Evolutionary conservation across 106 monocot species (phyloP).

Genomic region (Xerophyta viscosa): DNA sequence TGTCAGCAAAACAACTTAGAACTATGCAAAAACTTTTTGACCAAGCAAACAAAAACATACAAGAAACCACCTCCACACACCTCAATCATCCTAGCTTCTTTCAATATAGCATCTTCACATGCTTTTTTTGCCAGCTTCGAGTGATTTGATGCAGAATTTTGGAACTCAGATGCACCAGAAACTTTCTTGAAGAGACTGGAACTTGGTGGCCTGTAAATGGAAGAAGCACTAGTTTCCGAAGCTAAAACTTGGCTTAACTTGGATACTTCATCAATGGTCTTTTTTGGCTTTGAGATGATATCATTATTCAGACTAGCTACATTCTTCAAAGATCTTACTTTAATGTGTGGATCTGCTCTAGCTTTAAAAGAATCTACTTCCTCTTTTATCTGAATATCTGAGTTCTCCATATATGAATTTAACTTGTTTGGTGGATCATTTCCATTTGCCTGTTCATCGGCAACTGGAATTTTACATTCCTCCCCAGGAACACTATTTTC

Average conservation of each 20-base stretch:
- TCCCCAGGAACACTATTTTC: conserved; percentile 4
- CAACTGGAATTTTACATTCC: conserved; percentile 12
- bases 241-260: conserved; percentile 8
- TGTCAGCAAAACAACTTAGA: conserved; percentile 22
- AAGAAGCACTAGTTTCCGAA: neutral
- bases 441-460: conserved; percentile 11
- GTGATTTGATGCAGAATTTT: conserved; percentile 16
- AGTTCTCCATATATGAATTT: conserved; percentile 12
- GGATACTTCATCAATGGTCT: conserved; percentile 15
- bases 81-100: conserved; percentile 76
- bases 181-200: conserved; percentile 5
- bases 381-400: conserved; percentile 30
- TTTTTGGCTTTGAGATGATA: conserved; percentile 9
- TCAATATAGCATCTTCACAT: conserved; percentile 72
- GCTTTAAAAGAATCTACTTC: conserved; percentile 19
- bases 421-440: conserved; percentile 9
- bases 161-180: conserved; percentile 22
- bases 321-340: conserved; percentile 5
- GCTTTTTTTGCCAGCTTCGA: conserved; percentile 39
- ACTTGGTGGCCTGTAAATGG: conserved; percentile 13
- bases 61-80: conserved; percentile 22
- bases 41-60: neutral
- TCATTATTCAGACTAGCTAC: conserved; percentile 13
- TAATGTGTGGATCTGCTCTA: conserved; percentile 5
- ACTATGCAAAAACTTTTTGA: neutral